Evolutionary conservation across 768 basidiomycete genomes (phyloP), one percentile per base, ranked within the genome.

Genomic region (Scleroderma citrinum): DNA sequence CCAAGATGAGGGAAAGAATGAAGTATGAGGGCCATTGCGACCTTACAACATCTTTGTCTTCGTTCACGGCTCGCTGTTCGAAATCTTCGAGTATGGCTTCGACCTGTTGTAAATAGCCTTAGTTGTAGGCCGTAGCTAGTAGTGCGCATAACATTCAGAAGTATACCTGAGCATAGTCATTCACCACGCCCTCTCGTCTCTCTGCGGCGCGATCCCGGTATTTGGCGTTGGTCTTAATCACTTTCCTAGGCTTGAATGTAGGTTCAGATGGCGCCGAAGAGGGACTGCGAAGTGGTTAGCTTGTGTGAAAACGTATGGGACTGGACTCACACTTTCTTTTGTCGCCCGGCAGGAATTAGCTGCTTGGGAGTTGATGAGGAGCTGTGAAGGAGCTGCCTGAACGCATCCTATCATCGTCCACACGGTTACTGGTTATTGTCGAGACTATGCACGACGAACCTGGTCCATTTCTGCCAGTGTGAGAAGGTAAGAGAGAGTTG

Each of bases 31-130:
- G 11, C 11, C 12, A n/a, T 19, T 11, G 43, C 30, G 30, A 44
- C 43, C 81, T 47, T 56, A 87, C 90, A 37, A 72, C 74, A 35
- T 73, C 72, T 52, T 71, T 80, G 62, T 87, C 82, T 52, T 75
- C 75, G 21, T 74, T 70, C n/a, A 75, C 78, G 46, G 74, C 74
- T 34, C 75, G 76, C 56, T 73, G 77, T 66, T 93, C 83, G 50
- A 93, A 93, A 51, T 91, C 88, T 47, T 90, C 85, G 2, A 89
- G 69, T 10, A 94, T 69, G 11, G 88, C 82, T 62, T 91, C 89
- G 26, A 90, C 81, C 83, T 91, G 51, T 11, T 17, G 19, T 3
- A 17, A 32, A 19, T 23, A 45, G 13, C 29, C 12, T 10, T 20
- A 11, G 17, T 17, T 55, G 37, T 52, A 29, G 26, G 26, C 4